Evolutionary conservation across 2,329 filamentous ascomycete species (phyloP), one percentile per base, ranked within the genome.

Genomic region (Pseudopyrenochaeta lycopersici): DNA sequence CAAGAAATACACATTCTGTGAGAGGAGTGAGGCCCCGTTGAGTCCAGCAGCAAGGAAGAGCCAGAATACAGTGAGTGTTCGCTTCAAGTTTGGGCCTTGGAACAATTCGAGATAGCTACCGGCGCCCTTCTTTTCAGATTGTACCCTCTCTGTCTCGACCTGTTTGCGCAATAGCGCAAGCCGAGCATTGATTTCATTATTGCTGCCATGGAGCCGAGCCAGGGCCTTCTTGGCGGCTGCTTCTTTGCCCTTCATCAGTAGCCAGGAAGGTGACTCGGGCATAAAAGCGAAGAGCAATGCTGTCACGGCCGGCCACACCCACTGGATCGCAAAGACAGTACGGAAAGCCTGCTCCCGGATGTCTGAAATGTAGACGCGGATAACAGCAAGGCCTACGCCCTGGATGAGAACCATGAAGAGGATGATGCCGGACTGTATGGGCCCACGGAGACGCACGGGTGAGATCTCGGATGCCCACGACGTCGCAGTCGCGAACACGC

Each of bases 401-500:
- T 54, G 51, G 40, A 54, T 49, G 33, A 54, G 32, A 7, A 54
- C 46, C 40, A 41, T 54, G 30, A 49, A 54, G 6, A 54, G 29
- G 15, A 54, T 41, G 15, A 54, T 54, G 4, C 45, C 41, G 15
- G 51, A 54, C 17, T 54, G 51, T 2, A 54, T 38, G 11, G 51
- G 51, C n/a, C 51, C 51, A 9, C 51, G 46, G 35, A 54, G 51
- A 6, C 51, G 51, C 11, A 54, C 15, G 33, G 51, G 51, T 1
- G 51, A 49, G 15, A 54, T 54, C 30, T 54, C 46, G 18, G 51
- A 54, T 14, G 51, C 51, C 51, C 51, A 54, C 4, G 51, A 46
- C 7, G 51, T 54, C 7, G 51, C 51, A 3, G 45, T 49, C 21
- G 51, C 51, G 18, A 54, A 46, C 5, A 54, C 45, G 17, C 51